Percentiles rank a stretch among this genome's conserved stretches.
Evolutionary conservation across 441 rosid species (phyloP).

Genomic region (Adansonia rubrostipa): DNA sequence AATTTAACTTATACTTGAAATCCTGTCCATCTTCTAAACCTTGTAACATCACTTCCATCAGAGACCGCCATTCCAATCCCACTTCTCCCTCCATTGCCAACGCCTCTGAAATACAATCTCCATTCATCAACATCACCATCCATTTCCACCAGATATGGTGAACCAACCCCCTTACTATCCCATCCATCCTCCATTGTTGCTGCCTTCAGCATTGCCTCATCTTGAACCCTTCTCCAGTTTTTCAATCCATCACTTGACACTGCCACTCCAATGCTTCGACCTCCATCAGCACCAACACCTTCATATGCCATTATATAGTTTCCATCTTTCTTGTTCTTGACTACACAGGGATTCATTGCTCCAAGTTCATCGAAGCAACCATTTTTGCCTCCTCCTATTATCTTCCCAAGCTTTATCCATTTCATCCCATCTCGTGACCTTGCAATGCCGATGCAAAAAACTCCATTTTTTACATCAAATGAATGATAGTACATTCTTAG

Average conservation of each 20-base stretch:
- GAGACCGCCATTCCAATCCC: slow-evolving; percentile 61
- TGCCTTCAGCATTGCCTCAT: slow-evolving; percentile 43
- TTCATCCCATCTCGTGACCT: slow-evolving; percentile 84
- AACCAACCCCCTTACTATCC: slow-evolving; percentile 55
- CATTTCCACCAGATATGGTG: slow-evolving; percentile 54
- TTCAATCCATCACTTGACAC: slow-evolving; percentile 59
- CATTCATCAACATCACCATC: slow-evolving; percentile 51
- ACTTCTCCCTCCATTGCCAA: slow-evolving; percentile 50
- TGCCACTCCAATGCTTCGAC: slow-evolving; percentile 64
- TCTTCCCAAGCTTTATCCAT: slow-evolving; percentile 80
- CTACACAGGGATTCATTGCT: slow-evolving; percentile 55
- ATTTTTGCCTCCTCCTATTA: slow-evolving; percentile 57
- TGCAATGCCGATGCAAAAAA: slow-evolving; percentile 63
- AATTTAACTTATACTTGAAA: slow-evolving; percentile 40
- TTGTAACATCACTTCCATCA: slow-evolving; percentile 42
- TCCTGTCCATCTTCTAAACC: slow-evolving; percentile 51
- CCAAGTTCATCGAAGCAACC: slow-evolving; percentile 68
- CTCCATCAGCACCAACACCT: slow-evolving; percentile 53
- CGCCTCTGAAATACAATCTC: slow-evolving; percentile 57
- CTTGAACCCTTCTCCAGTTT: slow-evolving; percentile 57
- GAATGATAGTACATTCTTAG: slow-evolving; percentile 86
- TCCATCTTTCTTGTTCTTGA: slow-evolving; percentile 61
- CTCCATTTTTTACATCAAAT: slow-evolving; percentile 48
- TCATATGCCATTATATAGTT: slow-evolving; percentile 75
- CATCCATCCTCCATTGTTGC: slow-evolving; percentile 47